Evolutionary conservation across 208 protist species (phyloP), one percentile per base, ranked within the genome.

Genomic region (Lotmaria passim): DNA sequence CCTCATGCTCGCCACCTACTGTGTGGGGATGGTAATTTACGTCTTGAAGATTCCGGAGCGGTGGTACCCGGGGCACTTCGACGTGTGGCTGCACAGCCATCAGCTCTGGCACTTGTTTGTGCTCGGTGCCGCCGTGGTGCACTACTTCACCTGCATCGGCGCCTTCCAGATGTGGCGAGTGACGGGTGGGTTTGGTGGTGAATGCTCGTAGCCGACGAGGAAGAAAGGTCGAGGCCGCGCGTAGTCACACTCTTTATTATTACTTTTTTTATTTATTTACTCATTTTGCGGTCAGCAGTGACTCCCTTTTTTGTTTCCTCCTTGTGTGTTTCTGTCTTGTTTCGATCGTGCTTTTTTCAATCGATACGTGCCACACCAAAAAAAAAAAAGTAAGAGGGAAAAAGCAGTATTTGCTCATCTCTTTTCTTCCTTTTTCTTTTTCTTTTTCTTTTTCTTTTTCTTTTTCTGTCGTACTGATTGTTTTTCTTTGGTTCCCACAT

Each of bases 71-170:
- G 90, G 90, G 24, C 58, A 67, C 17, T 95, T 95, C 70, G 90
- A 95, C 64, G 39, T 89, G 0, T 91, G 72, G 65, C 74, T 86
- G 30, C 75, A 73, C 28, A 88, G 78, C 44, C 90, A 95, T 30
- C 86, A 95, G 61, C 83, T 95, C n/a, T 95, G 85, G 85, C 90
- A 95, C 69, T 50, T 80, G 23, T 91, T 91, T 51, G 89, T 95
- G 36, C 52, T 95, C 10, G 64, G 72, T 14, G 90, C 90, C 2
- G 85, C 89, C 6, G 65, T 91, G 24, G 83, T 83, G 28, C 89
- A 94, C 56, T 91, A 89, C 56, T 84, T 81, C 59, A 95, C 88
- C 38, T 81, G 79, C 69, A 80, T 87, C 26, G 73, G 67, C 15
- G 87, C 90, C 59, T 93, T 89, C 34, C 48, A 79, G 17, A 86